Percentiles rank a stretch among this genome's conserved stretches.
Conservation (phyloP, 306 rosid species). For the Prunus davidiana region DNA sequence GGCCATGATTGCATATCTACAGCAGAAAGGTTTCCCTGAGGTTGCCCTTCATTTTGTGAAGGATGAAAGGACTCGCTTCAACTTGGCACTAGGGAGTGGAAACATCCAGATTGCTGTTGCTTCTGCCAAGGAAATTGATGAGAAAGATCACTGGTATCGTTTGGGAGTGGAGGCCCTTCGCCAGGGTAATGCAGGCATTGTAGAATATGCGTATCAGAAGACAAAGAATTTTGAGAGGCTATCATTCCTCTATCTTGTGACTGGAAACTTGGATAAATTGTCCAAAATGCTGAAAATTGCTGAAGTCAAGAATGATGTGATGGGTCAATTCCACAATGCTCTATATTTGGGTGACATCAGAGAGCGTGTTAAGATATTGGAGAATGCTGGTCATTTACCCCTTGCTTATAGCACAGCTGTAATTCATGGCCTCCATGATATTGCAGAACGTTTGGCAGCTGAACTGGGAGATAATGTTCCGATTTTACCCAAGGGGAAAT, state of each 20-base stretch:
- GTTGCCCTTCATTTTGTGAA: constrained; percentile 92
- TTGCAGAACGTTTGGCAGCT: constrained; percentile 65
- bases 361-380: constrained; percentile 79
- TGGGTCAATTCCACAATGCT: constrained; percentile 96
- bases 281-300: constrained; percentile 90
- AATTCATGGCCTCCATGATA: constrained; percentile 67
- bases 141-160: constrained; percentile 86
- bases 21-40: constrained; percentile 87
- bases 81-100: constrained; percentile 86
- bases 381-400: constrained; percentile 74
- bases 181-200: constrained; percentile 83
- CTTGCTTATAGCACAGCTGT: constrained; percentile 74
- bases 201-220: constrained; percentile 89
- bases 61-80: constrained; percentile 82
- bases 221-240: constrained; percentile 84
- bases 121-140: constrained; percentile 85
- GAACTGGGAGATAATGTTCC: constrained; percentile 78
- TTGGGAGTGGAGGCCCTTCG: constrained; percentile 87
- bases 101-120: constrained; percentile 88
- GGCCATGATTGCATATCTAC: constrained; percentile 87
- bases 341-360: constrained; percentile 70
- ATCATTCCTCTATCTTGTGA: constrained; percentile 75
- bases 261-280: constrained; percentile 76
- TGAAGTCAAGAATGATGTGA: constrained; percentile 83
- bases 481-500: constrained; percentile 54